Conservation (phyloP, 1,284 basidiomycete species). For the Ustilago tritici region DNA sequence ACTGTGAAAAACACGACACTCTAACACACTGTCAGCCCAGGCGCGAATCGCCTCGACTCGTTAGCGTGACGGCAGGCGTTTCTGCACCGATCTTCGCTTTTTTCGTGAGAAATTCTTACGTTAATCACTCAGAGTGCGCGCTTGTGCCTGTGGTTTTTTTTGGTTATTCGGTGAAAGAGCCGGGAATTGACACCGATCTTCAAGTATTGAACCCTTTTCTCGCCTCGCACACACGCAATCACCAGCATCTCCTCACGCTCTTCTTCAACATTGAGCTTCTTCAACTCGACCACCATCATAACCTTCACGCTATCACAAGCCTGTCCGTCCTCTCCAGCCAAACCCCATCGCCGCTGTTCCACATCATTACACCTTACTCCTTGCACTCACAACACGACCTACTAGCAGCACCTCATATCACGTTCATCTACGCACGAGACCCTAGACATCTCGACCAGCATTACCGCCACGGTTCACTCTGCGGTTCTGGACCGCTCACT, state of each 20-base stretch:
- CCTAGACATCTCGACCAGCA: too few species aligned
- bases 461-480: too few species aligned
- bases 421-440: too few species aligned
- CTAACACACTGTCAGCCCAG: not conserved
- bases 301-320: not conserved
- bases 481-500: too few species aligned
- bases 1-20: not conserved
- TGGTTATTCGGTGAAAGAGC: not conserved
- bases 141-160: constrained; percentile 9
- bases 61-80: not conserved
- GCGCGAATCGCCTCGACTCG: not conserved
- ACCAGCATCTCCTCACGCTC: not conserved
- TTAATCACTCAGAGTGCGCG: constrained; percentile 5
- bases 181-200: not conserved
- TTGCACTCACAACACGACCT: too few species aligned
- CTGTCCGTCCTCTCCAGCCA: too few species aligned
- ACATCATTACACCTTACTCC: too few species aligned
- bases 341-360: too few species aligned
- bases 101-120: constrained; percentile 15
- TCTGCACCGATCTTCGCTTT: not conserved
- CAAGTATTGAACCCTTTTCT: not conserved
- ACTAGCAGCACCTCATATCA: too few species aligned
- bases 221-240: constrained; percentile 1
- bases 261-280: not conserved
- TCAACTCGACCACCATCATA: constrained; percentile 1